phyloP scores from a whole-genome alignment of 1,284 basidiomycete genomes.

The Takashimella koratensis region DNA sequence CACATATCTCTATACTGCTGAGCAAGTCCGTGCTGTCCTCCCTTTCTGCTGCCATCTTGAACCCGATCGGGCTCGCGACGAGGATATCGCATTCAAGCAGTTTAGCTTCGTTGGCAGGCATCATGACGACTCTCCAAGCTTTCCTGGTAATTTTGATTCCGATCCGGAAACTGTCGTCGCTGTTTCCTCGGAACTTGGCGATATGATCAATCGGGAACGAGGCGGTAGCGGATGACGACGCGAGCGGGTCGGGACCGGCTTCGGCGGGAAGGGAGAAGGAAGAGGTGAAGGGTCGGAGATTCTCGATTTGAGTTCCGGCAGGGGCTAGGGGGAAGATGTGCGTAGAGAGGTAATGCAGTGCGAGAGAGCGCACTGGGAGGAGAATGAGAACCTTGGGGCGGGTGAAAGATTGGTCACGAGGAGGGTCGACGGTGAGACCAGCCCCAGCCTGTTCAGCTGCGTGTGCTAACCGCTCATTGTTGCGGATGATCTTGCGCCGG shows the following conservation, averaged over 20 bases:
- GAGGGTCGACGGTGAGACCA: conserved; percentile 54
- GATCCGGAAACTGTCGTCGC: conserved; percentile 91
- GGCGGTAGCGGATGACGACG: conserved; percentile 49
- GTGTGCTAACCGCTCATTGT: conserved; percentile 81
- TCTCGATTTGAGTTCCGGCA: conserved; percentile 70
- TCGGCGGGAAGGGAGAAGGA: conserved; percentile 82
- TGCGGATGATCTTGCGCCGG: conserved; percentile 85
- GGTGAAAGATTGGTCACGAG: conserved; percentile 96
- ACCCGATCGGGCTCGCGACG: conserved; percentile 85
- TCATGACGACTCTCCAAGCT: conserved; percentile 78
- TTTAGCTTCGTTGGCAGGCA: conserved; percentile 46
- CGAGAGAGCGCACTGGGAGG: conserved; percentile 86
- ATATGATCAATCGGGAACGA: conserved; percentile 86
- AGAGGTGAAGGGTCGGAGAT: conserved; percentile 70
- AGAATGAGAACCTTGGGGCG: conserved; percentile 90
- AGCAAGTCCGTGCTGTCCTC: conserved; percentile 88
- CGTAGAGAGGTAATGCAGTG: conserved; percentile 67
- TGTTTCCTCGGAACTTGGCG: conserved; percentile 92
- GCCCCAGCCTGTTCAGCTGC: conserved; percentile 45
- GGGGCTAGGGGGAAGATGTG: conserved; percentile 65
- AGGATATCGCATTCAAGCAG: conserved; percentile 75
- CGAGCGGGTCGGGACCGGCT: conserved; percentile 72
- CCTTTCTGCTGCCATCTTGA: conserved; percentile 90
- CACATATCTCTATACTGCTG: conserved; percentile 85
- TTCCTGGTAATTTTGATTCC: conserved; percentile 92